Evolutionary conservation across 2,329 filamentous ascomycete genomes (phyloP).

Genomic region (Xylaria sp.): DNA sequence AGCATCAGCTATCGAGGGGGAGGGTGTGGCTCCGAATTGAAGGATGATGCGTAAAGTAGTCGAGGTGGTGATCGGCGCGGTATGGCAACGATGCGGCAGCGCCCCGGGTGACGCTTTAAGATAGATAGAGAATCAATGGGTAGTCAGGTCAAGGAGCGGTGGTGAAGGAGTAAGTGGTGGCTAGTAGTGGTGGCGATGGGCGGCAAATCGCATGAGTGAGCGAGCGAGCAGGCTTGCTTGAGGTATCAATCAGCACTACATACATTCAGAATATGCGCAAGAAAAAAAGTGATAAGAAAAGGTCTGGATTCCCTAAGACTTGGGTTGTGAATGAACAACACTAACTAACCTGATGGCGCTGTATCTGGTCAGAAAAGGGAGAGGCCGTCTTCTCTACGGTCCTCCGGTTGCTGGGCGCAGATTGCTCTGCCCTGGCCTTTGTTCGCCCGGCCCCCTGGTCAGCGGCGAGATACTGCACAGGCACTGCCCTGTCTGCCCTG

Average conservation of each 20-base stretch:
- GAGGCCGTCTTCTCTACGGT: conserved; percentile 33
- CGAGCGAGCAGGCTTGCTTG: conserved; percentile 12
- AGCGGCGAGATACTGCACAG: conserved; percentile 33
- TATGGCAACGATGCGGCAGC: conserved; percentile 13
- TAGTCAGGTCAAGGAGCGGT: conserved; percentile 16
- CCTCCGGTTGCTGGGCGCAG: conserved; percentile 36
- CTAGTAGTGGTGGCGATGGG: not conserved
- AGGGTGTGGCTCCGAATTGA: conserved; percentile 18
- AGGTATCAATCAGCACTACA: conserved; percentile 18
- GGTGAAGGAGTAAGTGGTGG: not conserved
- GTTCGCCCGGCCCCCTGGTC: conserved; percentile 30
- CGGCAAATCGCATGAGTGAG: conserved; percentile 28
- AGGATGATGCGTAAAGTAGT: conserved; percentile 7
- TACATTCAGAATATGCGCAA: not conserved
- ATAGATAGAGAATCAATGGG: not conserved
- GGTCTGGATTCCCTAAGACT: conserved; percentile 1
- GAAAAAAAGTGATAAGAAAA: conserved; percentile 13
- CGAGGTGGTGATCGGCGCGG: conserved; percentile 7
- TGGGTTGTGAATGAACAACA: conserved; percentile 15
- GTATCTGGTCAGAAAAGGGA: conserved; percentile 32
- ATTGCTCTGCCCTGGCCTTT: conserved; percentile 28
- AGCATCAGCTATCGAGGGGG: conserved; percentile 14
- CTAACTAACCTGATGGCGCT: conserved; percentile 22
- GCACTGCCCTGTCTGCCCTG: conserved; percentile 29
- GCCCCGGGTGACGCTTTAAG: conserved; percentile 16